phyloP scores from a whole-genome alignment of 2,329 filamentous ascomycete genomes.

The Penicillium sumatraense region DNA sequence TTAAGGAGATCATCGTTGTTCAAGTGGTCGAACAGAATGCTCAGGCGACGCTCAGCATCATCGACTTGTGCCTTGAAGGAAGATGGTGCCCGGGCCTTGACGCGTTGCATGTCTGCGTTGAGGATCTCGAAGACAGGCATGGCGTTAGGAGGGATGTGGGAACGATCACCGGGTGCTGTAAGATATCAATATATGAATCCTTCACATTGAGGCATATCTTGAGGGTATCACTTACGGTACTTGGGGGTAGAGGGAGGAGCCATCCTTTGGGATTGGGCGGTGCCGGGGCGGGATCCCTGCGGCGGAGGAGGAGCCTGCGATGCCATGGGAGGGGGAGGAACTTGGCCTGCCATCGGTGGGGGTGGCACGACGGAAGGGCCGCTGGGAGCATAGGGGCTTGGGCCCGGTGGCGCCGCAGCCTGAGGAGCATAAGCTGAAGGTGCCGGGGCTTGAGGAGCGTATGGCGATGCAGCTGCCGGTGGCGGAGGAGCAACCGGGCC shows the following conservation, averaged over 20 bases:
- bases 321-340: constrained; percentile 1
- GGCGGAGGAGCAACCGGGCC: constrained; percentile 57
- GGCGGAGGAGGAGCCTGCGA: constrained; percentile 42
- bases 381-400: neutral
- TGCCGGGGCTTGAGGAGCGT: constrained; percentile 60
- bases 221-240: constrained; percentile 62
- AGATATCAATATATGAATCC: constrained; percentile 9
- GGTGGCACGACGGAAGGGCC: constrained; percentile 5
- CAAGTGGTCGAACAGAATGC: constrained; percentile 92
- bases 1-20: constrained; percentile 93
- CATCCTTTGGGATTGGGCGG: constrained; percentile 55
- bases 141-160: constrained; percentile 79
- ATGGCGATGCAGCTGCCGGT: constrained; percentile 53
- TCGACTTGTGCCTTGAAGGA: constrained; percentile 87
- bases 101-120: constrained; percentile 81
- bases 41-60: constrained; percentile 90
- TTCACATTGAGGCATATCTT: no score
- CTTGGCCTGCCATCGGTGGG: constrained; percentile 1
- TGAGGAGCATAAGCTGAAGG: constrained; percentile 63
- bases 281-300: constrained; percentile 50
- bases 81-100: constrained; percentile 83
- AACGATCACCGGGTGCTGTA: constrained; percentile 74
- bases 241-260: constrained; percentile 60
- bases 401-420: neutral
- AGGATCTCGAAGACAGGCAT: constrained; percentile 82